These are phyloP conservation scores for Diaporthe longicolla DNA, from an alignment of 2,329 filamentous ascomycete species.

Conservation along the genomic window DNA sequence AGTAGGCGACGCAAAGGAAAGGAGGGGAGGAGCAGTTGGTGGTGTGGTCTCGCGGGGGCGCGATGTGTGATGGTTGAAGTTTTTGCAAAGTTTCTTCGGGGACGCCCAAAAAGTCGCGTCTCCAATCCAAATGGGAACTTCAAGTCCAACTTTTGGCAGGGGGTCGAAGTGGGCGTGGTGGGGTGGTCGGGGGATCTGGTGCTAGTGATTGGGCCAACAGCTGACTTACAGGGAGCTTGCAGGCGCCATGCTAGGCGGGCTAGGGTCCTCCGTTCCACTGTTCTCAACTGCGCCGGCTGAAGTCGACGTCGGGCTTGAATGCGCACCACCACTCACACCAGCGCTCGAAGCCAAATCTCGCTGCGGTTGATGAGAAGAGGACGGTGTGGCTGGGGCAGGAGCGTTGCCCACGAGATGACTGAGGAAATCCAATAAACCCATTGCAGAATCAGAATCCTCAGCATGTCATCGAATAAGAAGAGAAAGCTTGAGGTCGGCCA, in stretches of 20 bases:
- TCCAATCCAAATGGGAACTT: slow-evolving; percentile 36
- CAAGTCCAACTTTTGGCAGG: slow-evolving; percentile 31
- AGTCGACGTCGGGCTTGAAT: not conserved
- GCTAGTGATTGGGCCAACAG: slow-evolving; percentile 44
- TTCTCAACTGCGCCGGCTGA: not conserved
- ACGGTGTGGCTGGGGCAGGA: not conserved
- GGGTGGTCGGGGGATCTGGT: slow-evolving; percentile 33
- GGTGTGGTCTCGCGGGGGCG: not conserved
- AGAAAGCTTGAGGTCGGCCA: slow-evolving; percentile 58
- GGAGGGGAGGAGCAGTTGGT: not conserved
- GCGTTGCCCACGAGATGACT: not conserved
- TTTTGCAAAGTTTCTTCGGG: slow-evolving; percentile 40
- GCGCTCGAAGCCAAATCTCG: not conserved
- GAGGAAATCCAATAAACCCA: not conserved
- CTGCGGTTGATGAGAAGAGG: slow-evolving; percentile 1
- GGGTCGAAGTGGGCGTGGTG: slow-evolving; percentile 41
- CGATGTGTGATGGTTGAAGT: slow-evolving; percentile 36
- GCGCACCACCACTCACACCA: not conserved
- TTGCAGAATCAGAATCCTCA: not conserved
- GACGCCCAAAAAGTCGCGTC: slow-evolving; percentile 39
- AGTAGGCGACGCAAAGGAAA: not conserved
- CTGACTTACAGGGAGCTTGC: slow-evolving; percentile 36
- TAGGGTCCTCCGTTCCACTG: not conserved
- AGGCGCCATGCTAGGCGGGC: slow-evolving; percentile 13
- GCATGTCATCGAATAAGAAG: slow-evolving; percentile 51